Base-by-base conservation (phyloP, 1,284 basidiomycete species). In the Termitomyces sp. region DNA sequence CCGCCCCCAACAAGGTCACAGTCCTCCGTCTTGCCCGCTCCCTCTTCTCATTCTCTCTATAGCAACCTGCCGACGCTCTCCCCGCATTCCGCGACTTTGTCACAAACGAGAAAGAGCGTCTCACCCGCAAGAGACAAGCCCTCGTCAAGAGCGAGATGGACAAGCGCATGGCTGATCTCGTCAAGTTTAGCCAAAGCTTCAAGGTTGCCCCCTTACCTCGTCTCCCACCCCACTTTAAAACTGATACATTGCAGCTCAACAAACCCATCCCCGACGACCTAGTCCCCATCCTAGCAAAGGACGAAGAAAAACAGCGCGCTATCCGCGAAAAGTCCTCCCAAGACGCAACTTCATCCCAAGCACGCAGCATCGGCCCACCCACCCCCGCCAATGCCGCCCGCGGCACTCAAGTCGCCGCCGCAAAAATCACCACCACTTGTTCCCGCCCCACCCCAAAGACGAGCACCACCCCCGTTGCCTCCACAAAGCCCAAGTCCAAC, bases 181-280 rank as follows among this genome's bases (percentile, higher is more conserved):
- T 94, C 67, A 90, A 90, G 70, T 99, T 98, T 75, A 92, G 92
- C 62, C 82, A 90, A 68, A 89, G 74, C 61, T 99, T 99, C 84
- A 97, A 96, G 83, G 90, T 92, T 43, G 45, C 77, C 67, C 26
- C 28, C 8, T 30, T 4, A 2, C 24, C 24, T 24, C 2, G 5
- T n/a, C 24, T 24, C 24, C 3, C 5, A 24, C 24, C 24, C 24
- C 24, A 24, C 24, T 5, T 5, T 24, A n/a, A n/a, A n/a, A n/a
- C 24, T 24, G 24, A 24, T 5, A 10, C 21, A 42, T 36, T 17
- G 3, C 59, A 92, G 91, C 84, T 97, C 52, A 95, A 94, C 67
- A 89, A 94, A 67, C 92, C 94, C 7, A 92, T 98, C 61, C 95
- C 94, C 10, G 90, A 92, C 45, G 96, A 98, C 69, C 82, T 98